Base-by-base conservation (phyloP, 805 yeast species). In the Yarrowia hollandica region DNA sequence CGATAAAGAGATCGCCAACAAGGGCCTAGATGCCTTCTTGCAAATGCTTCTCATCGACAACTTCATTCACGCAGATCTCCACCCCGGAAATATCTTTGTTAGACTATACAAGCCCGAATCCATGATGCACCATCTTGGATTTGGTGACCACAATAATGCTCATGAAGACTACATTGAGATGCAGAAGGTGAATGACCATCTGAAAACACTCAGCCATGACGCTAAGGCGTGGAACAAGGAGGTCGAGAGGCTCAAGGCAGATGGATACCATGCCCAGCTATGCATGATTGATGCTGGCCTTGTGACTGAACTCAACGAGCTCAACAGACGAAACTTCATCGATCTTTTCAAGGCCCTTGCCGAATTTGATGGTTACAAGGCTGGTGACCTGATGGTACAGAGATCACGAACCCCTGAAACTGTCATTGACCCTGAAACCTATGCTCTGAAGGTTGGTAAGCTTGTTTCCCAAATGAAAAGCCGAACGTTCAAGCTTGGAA, bases 301-400 rank as follows among this genome's bases (percentile, higher is more conserved):
- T 26, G 91, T 94, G 4, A 94, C 98, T 0, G 97, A 92, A 69
- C 77, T 94, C 48, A 87, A 88, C 66, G 84, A 83, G 6, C 69
- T 67, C 1, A 94, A 94, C 68, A 73, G 98, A 60, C 79, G 83
- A 23, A 94, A 94, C 68, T 94, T 94, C 69, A 82, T 94, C 31
- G 97, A 89, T 42, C 76, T 94, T 60, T 94, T 94, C 77, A 86
- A 86, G 65, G 87, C 97, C 0, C 75, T 94, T 30, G 87, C 96
- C 2, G 86, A 84, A 62, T 94, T 94, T 72, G 96, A 94, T 71
- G 99, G 99, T 0, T 90, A 88, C 69, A 79, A 78, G 62, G 98
- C 97, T 0, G 99, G 99, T 10, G 95, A 90, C 68, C 77, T 94
- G 60, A 92, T 94, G 97, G 84, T 91, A 61, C 97, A 90, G 73